A percentile compares a stretch with the other conserved stretches of the same genome.
Evolutionary conservation across 2,329 filamentous ascomycete species (phyloP).

Genomic region (Microdochium paspali): DNA sequence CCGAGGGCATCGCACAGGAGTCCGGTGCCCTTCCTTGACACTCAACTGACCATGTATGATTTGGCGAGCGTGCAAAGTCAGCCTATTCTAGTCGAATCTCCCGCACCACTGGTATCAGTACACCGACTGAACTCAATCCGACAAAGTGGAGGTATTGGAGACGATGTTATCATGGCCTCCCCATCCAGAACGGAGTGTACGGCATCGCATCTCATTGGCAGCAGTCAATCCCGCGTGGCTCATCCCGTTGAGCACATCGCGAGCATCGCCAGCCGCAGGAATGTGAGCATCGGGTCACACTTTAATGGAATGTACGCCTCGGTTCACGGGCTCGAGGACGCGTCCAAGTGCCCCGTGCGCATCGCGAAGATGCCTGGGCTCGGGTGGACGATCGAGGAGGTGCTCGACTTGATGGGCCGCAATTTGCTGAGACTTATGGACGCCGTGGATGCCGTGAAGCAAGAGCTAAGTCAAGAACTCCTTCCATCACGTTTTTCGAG

Average conservation of each 20-base stretch:
- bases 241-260: constrained; percentile 24
- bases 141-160: too few relatives aligned
- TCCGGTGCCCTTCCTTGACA: too few relatives aligned
- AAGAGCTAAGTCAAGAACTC: constrained; percentile 2
- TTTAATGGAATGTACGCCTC: constrained; percentile 18
- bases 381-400: constrained; percentile 5
- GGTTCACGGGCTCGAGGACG: constrained; percentile 14
- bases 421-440: constrained; percentile 8
- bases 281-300: constrained; percentile 24
- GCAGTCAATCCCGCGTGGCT: constrained; percentile 8
- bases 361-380: constrained; percentile 8
- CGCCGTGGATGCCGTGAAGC: constrained; percentile 4
- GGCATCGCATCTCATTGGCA: too few relatives aligned
- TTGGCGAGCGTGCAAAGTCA: too few relatives aligned
- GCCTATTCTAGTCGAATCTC: too few relatives aligned
- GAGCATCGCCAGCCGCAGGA: constrained; percentile 11
- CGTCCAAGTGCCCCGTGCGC: constrained; percentile 4
- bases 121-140: too few relatives aligned
- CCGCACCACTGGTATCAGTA: too few relatives aligned
- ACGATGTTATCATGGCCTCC: too few relatives aligned
- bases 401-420: constrained; percentile 7
- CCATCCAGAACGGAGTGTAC: too few relatives aligned
- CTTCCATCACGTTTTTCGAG: constrained; percentile 4
- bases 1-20: neutral
- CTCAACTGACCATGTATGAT: neutral